Conservation (phyloP, 768 basidiomycete species). For the Boletellus ananiceps region DNA sequence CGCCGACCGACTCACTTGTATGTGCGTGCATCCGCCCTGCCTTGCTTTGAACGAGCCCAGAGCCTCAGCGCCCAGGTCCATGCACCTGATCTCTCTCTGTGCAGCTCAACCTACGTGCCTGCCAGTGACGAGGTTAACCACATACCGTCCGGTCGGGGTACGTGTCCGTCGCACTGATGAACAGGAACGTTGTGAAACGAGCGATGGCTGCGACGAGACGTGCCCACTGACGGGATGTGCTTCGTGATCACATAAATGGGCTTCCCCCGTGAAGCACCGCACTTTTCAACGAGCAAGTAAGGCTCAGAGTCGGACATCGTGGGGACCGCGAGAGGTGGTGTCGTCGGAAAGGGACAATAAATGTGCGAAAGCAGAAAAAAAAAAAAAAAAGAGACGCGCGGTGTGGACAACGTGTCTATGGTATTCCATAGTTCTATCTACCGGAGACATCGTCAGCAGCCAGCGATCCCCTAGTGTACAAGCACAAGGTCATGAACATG, state of each 20-base stretch:
- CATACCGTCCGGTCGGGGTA: slow-evolving; percentile 34
- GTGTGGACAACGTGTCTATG: slow-evolving; percentile 24
- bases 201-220: slow-evolving; percentile 3
- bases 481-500: too few species aligned
- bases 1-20: slow-evolving; percentile 30
- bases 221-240: slow-evolving; percentile 36
- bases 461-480: slow-evolving; percentile 23
- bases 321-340: not conserved
- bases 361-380: slow-evolving; percentile 19
- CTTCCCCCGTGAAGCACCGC: slow-evolving; percentile 38
- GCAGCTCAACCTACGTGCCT: slow-evolving; percentile 10
- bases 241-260: slow-evolving; percentile 43
- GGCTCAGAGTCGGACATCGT: slow-evolving; percentile 30
- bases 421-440: slow-evolving; percentile 26
- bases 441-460: slow-evolving; percentile 21
- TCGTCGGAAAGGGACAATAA: slow-evolving; percentile 5
- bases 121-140: not conserved
- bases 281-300: slow-evolving; percentile 39
- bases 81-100: slow-evolving; percentile 41
- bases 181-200: slow-evolving; percentile 15
- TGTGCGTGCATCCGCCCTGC: slow-evolving; percentile 39
- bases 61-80: slow-evolving; percentile 40
- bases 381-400: slow-evolving; percentile 18
- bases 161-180: slow-evolving; percentile 27
- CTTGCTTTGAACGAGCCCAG: slow-evolving; percentile 38